Evolutionary conservation across 169 alveolate genomes (phyloP), one percentile per base, ranked within the genome.

Genomic region (Eimeria acervulina): DNA sequence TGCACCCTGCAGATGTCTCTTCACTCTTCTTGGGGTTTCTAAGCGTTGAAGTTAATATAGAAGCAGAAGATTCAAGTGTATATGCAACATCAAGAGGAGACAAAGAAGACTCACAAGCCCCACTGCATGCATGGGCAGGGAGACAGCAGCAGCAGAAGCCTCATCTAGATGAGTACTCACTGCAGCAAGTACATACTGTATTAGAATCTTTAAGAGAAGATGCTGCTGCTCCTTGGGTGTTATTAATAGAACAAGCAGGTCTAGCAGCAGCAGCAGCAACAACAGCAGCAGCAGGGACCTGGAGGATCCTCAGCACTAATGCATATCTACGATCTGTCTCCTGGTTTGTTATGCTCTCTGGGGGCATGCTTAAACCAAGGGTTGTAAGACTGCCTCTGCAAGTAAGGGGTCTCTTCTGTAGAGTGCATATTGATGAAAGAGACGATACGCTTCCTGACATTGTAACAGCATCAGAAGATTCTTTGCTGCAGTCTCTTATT

Each of bases 41-140:
- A 59, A 63, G 95, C 51, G 4, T 95, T 13, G 72, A 55, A 51
- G 8, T 95, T 31, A 40, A 74, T 23, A n/a, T 88, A 1, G 95
- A 84, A 33, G 81, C 93, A 31, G 93, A 87, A 66, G 87, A 95
- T 42, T 63, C 90, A 31, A 76, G 95, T 26, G 38, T 95, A 38
- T 95, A 66, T 66, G 95, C 85, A 5, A 68, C 76, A 8, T 51
- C 93, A 28, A 66, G 92, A 21, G 83, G 93, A 31, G 38, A n/a
- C 61, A 31, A 15, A 26, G 96, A 94, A 44, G 83, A 31, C 59
- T 28, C 83, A 21, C 93, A 94, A 68, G 40, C 59, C n/a, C 78
- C 96, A n/a, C 63, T 94, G 93, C 91, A 95, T 59, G 85, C 96
- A 19, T 95, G 96, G 96, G 96, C 89, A 21, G 96, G 96, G n/a